These are phyloP conservation scores for Xylaria arbuscula DNA, from an alignment of 2,329 filamentous ascomycete species.

Conservation along the genomic window DNA sequence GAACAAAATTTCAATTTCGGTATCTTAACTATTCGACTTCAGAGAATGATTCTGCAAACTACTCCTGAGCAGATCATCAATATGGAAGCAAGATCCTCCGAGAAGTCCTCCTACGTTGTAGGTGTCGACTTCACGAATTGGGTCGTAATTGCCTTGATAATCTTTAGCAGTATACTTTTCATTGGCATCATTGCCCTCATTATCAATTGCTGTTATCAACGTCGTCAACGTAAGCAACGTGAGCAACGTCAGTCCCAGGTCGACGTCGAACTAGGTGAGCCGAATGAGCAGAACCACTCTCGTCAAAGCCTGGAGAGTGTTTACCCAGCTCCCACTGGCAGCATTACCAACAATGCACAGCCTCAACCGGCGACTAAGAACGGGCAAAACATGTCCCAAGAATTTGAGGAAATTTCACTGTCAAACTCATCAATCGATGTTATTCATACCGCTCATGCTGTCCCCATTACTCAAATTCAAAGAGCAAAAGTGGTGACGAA, in stretches of 20 bases:
- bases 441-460: background rate
- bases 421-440: background rate
- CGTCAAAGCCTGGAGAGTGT: too few species aligned
- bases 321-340: background rate
- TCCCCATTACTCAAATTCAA: background rate
- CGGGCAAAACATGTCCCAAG: background rate
- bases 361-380: background rate
- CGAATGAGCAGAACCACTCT: background rate
- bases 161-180: background rate
- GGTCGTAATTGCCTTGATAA: background rate
- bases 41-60: background rate
- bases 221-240: background rate
- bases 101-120: background rate
- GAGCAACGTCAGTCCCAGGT: background rate
- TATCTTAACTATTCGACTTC: background rate
- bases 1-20: background rate
- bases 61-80: background rate
- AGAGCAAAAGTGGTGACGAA: background rate
- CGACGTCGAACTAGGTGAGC: background rate
- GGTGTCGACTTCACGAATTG: background rate
- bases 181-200: background rate
- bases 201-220: background rate
- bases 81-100: background rate
- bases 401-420: background rate
- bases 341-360: background rate